These are phyloP conservation scores for Asterophora parasitica DNA, from an alignment of 768 basidiomycete genomes.

Conservation along the genomic window DNA sequence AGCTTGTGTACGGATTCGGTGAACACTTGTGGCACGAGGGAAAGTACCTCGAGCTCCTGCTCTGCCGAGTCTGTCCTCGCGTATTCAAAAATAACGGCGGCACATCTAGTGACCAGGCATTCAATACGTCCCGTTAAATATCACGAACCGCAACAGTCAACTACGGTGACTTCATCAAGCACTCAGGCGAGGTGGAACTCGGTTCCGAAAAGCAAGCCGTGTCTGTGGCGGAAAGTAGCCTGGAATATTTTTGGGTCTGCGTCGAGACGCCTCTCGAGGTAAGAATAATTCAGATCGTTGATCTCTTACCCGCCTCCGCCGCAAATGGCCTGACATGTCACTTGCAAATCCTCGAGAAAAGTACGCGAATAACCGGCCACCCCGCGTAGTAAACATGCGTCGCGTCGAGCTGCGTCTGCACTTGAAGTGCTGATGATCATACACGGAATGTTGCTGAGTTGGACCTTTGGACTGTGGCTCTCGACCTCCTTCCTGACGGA, in stretches of 20 bases:
- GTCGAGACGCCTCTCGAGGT: slow-evolving; percentile 63
- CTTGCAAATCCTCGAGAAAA: slow-evolving; percentile 50
- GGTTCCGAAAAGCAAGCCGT: slow-evolving; percentile 61
- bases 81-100: slow-evolving; percentile 38
- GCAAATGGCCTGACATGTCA: background rate
- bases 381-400: slow-evolving; percentile 43
- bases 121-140: slow-evolving; percentile 66
- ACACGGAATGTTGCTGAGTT: slow-evolving; percentile 57
- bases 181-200: slow-evolving; percentile 72
- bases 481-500: slow-evolving; percentile 78
- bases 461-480: slow-evolving; percentile 77
- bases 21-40: slow-evolving; percentile 74
- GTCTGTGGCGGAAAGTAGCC: slow-evolving; percentile 54
- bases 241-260: slow-evolving; percentile 72
- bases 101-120: slow-evolving; percentile 63
- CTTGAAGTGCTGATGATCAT: too few species aligned
- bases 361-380: slow-evolving; percentile 59
- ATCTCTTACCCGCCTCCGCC: too few species aligned
- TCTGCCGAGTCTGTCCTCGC: too few species aligned
- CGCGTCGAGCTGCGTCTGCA: too few species aligned
- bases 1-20: slow-evolving; percentile 69
- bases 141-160: slow-evolving; percentile 65
- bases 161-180: slow-evolving; percentile 75
- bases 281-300: too few species aligned
- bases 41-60: slow-evolving; percentile 25